phyloP scores from a whole-genome alignment of 73 alveolate genomes.

The Symbiodinium pilosum region DNA sequence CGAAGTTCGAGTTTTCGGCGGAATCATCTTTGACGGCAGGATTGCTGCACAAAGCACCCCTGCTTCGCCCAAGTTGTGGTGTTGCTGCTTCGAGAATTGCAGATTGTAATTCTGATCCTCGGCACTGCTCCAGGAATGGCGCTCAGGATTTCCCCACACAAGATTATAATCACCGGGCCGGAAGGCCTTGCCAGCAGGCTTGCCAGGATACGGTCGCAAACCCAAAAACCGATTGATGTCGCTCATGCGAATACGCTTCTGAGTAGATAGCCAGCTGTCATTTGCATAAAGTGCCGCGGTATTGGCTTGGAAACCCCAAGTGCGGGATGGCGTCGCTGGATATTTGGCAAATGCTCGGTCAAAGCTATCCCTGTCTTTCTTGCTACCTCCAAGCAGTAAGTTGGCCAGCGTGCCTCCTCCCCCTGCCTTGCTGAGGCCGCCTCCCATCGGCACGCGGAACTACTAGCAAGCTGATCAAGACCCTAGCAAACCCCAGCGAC shows the following conservation, averaged over 20 bases:
- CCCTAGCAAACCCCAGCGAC: too few relatives aligned
- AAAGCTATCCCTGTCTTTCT: slow-evolving; percentile 43
- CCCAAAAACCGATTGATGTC: slow-evolving; percentile 79
- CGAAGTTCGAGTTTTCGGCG: too few relatives aligned
- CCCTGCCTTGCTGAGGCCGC: background rate
- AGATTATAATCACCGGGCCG: background rate
- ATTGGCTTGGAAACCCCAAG: slow-evolving; percentile 74
- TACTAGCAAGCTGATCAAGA: too few relatives aligned
- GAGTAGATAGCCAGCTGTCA: slow-evolving; percentile 70
- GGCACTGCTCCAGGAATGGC: background rate
- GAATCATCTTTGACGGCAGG: too few relatives aligned
- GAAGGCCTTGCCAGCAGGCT: slow-evolving; percentile 49
- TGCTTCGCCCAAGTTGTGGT: slow-evolving; percentile 41
- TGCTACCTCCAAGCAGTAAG: slow-evolving; percentile 26
- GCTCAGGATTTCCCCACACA: slow-evolving; percentile 16
- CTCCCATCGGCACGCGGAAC: too few relatives aligned
- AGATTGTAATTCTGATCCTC: slow-evolving; percentile 40
- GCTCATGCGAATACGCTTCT: slow-evolving; percentile 91
- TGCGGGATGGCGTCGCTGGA: slow-evolving; percentile 79
- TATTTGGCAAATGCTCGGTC: slow-evolving; percentile 78
- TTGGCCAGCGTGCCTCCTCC: slow-evolving; percentile 14
- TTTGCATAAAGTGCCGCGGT: background rate
- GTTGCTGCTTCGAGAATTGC: slow-evolving; percentile 44
- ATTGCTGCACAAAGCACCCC: background rate
- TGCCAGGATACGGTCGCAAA: slow-evolving; percentile 29